Conservation (phyloP, 345 rosid species). For the Corchorus capsularis region DNA sequence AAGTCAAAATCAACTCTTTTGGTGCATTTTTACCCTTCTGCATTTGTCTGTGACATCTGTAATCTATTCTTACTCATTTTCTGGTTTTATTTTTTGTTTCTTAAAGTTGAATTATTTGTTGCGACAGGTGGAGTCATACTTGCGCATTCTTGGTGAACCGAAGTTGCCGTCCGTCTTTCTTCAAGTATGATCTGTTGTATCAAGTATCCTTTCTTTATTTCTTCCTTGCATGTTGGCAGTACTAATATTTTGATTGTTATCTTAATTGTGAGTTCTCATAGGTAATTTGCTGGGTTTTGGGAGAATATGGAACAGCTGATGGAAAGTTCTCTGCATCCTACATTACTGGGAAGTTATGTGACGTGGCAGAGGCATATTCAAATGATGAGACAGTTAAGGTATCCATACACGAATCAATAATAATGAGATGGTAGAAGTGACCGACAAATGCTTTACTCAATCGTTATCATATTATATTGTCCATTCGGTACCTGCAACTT, state of each 20-base stretch:
- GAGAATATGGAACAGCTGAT: slow-evolving; percentile 92
- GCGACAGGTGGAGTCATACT: slow-evolving; percentile 89
- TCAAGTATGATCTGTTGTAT: slow-evolving; percentile 52
- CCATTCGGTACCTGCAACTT: neutral
- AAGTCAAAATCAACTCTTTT: neutral
- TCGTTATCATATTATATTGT: neutral
- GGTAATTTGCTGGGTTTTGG: slow-evolving; percentile 98
- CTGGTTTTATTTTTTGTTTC: neutral
- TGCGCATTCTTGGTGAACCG: slow-evolving; percentile 86
- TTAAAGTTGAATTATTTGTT: slow-evolving; percentile 15
- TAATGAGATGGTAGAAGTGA: neutral
- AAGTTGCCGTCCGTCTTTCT: slow-evolving; percentile 96
- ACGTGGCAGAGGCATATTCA: slow-evolving; percentile 94
- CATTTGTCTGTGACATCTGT: neutral
- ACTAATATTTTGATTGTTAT: slow-evolving; percentile 1
- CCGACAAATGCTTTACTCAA: neutral
- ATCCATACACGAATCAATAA: slow-evolving; percentile 25
- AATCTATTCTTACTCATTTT: neutral
- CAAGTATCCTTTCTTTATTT: slow-evolving; percentile 12
- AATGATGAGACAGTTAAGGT: slow-evolving; percentile 96
- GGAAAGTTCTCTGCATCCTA: slow-evolving; percentile 83
- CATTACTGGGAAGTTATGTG: slow-evolving; percentile 87
- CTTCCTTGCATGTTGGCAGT: slow-evolving; percentile 9
- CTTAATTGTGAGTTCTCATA: slow-evolving; percentile 37
- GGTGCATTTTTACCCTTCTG: neutral